Evolutionary conservation across 148 eudicot genomes (phyloP).

Genomic region (Euryodendron excelsum): DNA sequence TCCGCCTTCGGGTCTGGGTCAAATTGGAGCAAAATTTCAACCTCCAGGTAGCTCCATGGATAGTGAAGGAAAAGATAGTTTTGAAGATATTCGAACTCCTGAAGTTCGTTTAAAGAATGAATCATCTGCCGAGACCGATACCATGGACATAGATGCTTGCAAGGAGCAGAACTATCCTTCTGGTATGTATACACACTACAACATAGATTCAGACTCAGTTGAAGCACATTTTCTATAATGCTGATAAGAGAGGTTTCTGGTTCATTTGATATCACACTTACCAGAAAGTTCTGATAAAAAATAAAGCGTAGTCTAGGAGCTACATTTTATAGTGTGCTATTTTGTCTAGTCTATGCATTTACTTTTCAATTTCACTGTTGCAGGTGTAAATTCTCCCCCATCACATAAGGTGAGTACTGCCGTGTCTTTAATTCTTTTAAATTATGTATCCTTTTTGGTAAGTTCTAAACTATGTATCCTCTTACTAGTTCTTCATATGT

Average conservation of each 20-base stretch:
- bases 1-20: conserved; percentile 22
- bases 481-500: too few relatives aligned
- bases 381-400: conserved; percentile 51
- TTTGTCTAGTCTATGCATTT: too few relatives aligned
- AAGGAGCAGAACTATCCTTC: conserved; percentile 28
- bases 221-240: neutral
- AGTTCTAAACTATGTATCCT: too few relatives aligned
- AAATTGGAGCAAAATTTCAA: conserved; percentile 53
- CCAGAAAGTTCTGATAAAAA: neutral
- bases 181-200: conserved; percentile 36
- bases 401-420: conserved; percentile 46
- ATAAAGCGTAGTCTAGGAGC: neutral
- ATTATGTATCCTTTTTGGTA: neutral
- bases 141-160: conserved; percentile 43
- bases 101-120: conserved; percentile 50
- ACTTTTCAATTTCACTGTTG: conserved; percentile 13
- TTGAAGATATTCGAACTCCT: conserved; percentile 25
- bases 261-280: too few relatives aligned
- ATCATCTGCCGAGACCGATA: conserved; percentile 65
- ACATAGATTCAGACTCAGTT: neutral
- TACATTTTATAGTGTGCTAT: too few relatives aligned
- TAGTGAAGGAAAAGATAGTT: conserved; percentile 43
- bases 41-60: conserved; percentile 52
- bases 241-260: neutral
- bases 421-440: conserved; percentile 5